Conservation (phyloP, 352 stramenopile species). For the Globisporangium splendens region DNA sequence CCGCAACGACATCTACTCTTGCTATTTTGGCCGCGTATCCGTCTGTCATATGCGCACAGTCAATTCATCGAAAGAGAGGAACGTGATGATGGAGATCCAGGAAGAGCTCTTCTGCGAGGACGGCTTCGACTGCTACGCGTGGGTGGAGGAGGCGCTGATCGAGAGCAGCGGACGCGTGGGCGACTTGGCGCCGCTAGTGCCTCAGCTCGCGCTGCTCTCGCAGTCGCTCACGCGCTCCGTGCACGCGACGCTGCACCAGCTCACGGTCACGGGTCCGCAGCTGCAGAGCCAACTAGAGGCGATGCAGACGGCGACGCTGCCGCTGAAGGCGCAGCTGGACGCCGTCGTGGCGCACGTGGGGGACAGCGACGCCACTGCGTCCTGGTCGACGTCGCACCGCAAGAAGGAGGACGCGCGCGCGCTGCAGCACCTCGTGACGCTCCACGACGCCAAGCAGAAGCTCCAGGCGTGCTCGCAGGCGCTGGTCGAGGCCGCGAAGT, state of each 20-base stretch:
- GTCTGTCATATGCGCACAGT: no score
- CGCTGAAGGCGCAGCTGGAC: conserved; percentile 43
- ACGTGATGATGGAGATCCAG: conserved; percentile 24
- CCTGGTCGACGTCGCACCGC: conserved; percentile 12
- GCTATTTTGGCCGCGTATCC: no score
- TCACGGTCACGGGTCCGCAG: conserved; percentile 39
- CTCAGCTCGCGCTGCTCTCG: conserved; percentile 57
- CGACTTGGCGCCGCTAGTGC: conserved; percentile 38
- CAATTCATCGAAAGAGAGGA: no score
- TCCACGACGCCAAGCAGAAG: conserved; percentile 67
- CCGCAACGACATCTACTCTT: no score
- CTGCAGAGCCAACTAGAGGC: conserved; percentile 52
- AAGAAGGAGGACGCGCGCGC: conserved; percentile 29
- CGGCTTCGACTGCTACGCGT: conserved; percentile 68
- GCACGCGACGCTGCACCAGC: conserved; percentile 56
- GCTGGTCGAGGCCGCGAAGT: conserved; percentile 65
- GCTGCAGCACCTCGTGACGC: conserved; percentile 51
- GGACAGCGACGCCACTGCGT: conserved; percentile 5
- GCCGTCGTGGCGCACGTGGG: conserved; percentile 27
- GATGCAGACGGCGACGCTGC: conserved; percentile 38
- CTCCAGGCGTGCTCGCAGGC: conserved; percentile 60
- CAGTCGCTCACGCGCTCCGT: conserved; percentile 55
- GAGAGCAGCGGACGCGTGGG: conserved; percentile 22
- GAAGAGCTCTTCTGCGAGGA: conserved; percentile 40
- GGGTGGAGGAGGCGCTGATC: conserved; percentile 62